Evolutionary conservation across 345 rosid species (phyloP), one percentile per base, ranked within the genome.

Genomic region (Triadica sebifera): DNA sequence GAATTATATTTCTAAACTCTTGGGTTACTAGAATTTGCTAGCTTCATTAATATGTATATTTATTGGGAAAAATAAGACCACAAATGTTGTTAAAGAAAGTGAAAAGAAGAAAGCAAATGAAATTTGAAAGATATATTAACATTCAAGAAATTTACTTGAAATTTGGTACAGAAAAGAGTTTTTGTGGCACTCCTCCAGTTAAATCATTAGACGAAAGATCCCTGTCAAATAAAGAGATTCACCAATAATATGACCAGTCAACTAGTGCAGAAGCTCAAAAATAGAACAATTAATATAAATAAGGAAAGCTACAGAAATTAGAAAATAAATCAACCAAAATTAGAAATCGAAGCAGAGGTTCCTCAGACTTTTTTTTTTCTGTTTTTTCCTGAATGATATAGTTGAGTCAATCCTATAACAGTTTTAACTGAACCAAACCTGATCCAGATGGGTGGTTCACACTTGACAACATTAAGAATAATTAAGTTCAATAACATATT

Each of bases 171-270:
- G 90, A 84, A 76, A 90, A 88, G 57, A 94, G 86, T 43, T n/a
- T n/a, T n/a, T 39, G 11, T 5, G 97, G 97, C 80, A 94, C 81
- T 80, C 70, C 83, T 78, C 98, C 98, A 0, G 74, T 81, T 75
- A 92, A 69, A 65, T 87, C 79, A 73, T 90, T 94, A 20, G 87
- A 85, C 51, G 98, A 92, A 72, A 94, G 83, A 83, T 94, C 98
- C 83, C 98, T 92, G 88, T 49, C 38, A 79, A 55, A 56, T 45
- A 62, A 78, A 65, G 39, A 8, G 67, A 75, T 47, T 43, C 8
- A 12, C 66, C 50, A 76, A 61, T 20, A 53, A 69, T 37, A 15
- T 10, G 55, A 64, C 39, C 60, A 59, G 76, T 52, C 56, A 34
- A 20, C 49, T 51, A 13, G 62, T 4, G 39, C 65, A 49, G 16